Base-by-base conservation (phyloP, 202 grass and related monocot species). In the Zizania palustris region DNA sequence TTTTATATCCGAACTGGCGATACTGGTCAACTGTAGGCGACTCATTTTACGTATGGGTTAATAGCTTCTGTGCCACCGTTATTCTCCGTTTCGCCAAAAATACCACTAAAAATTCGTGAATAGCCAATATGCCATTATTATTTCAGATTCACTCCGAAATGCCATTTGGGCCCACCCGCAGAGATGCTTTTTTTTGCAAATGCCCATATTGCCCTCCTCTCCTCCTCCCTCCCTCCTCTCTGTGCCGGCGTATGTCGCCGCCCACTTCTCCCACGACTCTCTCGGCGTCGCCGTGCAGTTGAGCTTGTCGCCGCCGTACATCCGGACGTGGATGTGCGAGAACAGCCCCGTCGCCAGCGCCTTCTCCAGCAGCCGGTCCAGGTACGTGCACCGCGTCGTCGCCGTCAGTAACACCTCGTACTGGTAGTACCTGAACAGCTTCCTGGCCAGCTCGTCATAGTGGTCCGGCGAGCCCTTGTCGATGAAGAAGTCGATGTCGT, bases 321-420 rank as follows among this genome's bases (percentile, higher is more conserved):
- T 4, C 9, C 78, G 3, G 1, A 81, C 68, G 19, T 72, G 45
- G 9, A 81, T 4, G 14, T 59, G 68, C 5, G 1, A 0, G 58
- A 81, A 72, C 0, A 81, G 14, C 36, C 45, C 68, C 36, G 78
- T 64, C 20, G 74, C 74, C 7, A 77, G 61, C 46, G 74, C 74
- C 54, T 18, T 9, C 46, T 33, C 1, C 3, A 15, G 1, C 35
- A 0, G 0, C 5, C 6, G 4, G 45, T 71, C 67, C 36, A 45
- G 68, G 58, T 42, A 81, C 78, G 45, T 3, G 78, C 69, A 81
- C 35, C 78, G 45, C 45, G 21, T 5, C 45, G 58, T 81, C 44
- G 78, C 78, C 19, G 78, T 44, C 45, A 63, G 33, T 9, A 10
- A 4, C 4, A 36, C 41, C 53, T 6, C 53, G 1, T 18, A 7